These are phyloP conservation scores for Xylaria sp. DNA, from an alignment of 2,329 filamentous ascomycete species.

Conservation along the genomic window DNA sequence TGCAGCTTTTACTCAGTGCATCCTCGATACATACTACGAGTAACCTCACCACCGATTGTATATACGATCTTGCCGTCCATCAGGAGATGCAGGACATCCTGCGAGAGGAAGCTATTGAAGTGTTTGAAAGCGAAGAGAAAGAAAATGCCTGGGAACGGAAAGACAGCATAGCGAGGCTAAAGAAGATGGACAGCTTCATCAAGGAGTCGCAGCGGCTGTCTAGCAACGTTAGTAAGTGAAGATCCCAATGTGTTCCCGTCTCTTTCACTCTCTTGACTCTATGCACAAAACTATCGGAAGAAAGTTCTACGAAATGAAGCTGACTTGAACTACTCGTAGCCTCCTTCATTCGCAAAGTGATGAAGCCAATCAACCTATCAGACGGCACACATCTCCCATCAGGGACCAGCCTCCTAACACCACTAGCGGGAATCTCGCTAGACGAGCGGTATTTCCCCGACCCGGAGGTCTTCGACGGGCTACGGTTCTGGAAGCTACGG, in stretches of 20 bases:
- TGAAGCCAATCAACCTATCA: constrained; percentile 57
- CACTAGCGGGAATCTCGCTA: constrained; percentile 43
- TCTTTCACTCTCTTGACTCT: no score
- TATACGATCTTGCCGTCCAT: constrained; percentile 58
- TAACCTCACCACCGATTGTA: constrained; percentile 51
- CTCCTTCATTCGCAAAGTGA: constrained; percentile 57
- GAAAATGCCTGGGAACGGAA: constrained; percentile 44
- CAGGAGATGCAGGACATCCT: constrained; percentile 57
- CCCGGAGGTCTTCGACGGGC: constrained; percentile 45
- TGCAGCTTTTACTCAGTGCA: constrained; percentile 51
- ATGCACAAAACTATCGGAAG: no score
- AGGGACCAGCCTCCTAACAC: constrained; percentile 51
- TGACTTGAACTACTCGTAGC: constrained; percentile 32
- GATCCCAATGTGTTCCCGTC: neutral
- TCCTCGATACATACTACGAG: constrained; percentile 60
- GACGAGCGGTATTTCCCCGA: constrained; percentile 47
- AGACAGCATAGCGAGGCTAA: constrained; percentile 46
- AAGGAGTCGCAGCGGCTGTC: constrained; percentile 46
- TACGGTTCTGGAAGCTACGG: constrained; percentile 46
- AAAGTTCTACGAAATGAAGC: neutral
- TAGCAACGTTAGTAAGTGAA: constrained; percentile 45
- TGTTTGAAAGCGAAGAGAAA: constrained; percentile 45
- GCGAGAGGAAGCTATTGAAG: constrained; percentile 55
- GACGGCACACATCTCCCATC: constrained; percentile 57
- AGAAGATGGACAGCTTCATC: constrained; percentile 50